Percentiles rank a stretch among this genome's conserved stretches.
These are phyloP conservation scores for Nothophytophthora sp. DNA, from an alignment of 352 stramenopile species.

Conservation along the genomic window DNA sequence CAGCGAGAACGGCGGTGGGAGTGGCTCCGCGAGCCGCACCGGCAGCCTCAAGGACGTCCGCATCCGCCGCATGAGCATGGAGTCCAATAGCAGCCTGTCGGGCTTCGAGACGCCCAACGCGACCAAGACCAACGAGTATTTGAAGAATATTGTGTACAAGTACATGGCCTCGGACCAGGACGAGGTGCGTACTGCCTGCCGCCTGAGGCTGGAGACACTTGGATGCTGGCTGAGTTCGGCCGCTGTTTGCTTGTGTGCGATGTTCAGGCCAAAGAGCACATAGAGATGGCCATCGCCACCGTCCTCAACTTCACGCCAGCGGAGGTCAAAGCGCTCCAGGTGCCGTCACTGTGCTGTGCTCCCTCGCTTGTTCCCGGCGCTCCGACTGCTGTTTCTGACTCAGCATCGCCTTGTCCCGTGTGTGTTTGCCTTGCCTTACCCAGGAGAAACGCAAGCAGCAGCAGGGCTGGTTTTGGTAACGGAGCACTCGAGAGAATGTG, in stretches of 20 bases:
- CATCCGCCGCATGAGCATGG: constrained; percentile 71
- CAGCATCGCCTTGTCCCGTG: neutral
- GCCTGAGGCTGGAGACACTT: neutral
- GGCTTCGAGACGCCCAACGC: constrained; percentile 81
- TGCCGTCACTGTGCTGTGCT: constrained; percentile 3
- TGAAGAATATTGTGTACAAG: constrained; percentile 92
- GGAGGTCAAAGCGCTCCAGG: constrained; percentile 65
- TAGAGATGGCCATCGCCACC: constrained; percentile 89
- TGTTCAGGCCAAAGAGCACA: constrained; percentile 76
- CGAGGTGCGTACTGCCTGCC: constrained; percentile 35
- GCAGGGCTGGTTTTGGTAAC: constrained; percentile 72
- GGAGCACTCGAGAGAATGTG: constrained; percentile 10
- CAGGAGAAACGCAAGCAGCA: constrained; percentile 66
- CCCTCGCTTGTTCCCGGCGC: neutral
- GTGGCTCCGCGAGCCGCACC: constrained; percentile 33
- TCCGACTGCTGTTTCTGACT: neutral
- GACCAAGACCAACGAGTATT: constrained; percentile 87
- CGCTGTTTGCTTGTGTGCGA: constrained; percentile 3
- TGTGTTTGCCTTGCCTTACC: neutral
- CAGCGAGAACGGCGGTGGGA: constrained; percentile 38
- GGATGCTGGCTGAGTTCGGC: neutral
- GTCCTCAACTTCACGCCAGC: constrained; percentile 83
- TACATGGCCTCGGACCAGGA: constrained; percentile 89
- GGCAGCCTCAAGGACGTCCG: constrained; percentile 46
- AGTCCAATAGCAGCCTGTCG: constrained; percentile 78